Base-by-base conservation (phyloP, 371 early-diverging fungal species). In the Fennellomyces sp. region DNA sequence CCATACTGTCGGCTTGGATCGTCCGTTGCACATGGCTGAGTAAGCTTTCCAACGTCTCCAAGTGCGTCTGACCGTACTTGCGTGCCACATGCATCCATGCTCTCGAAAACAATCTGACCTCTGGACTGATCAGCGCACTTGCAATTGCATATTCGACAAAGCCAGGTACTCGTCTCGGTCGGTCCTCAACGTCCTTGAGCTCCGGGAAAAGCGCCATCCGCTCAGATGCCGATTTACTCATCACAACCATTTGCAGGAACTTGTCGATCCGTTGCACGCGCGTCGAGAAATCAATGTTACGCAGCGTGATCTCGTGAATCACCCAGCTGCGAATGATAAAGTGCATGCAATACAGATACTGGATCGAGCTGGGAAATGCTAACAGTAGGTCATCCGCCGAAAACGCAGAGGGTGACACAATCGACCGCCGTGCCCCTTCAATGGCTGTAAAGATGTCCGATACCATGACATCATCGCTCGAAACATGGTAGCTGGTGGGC, bases 131-230 rank as follows among this genome's bases (percentile, higher is more conserved):
- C 23, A 93, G 66, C 0, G 92, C 93, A 53, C 87, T 86, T 10
- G 88, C 83, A 12, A 93, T 74, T 0, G 92, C 88, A 29, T 86
- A 75, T 64, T 92, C 93, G 2, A 93, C 88, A 81, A 92, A 91
- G 0, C 90, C 89, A 7, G 92, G 93, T 12, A 90, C 83, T n/a
- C 53, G 31, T 36, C 63, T n/a, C 0, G 30, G 50, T 5, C 63
- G n/a, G 25, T 55, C 49, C 27, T 68, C 66, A 1, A 60, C 52
- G 13, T 62, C 65, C 27, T 63, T 63, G 27, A 77, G 36, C 13
- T 78, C 79, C 7, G 69, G 66, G 23, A 70, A 78, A 7, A 75
- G 31, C 7, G 30, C 65, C 59, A 78, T 72, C 13, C 58, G 68
- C 7, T 64, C 70, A 64, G 78, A 80, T 13, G 65, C 61, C 0